phyloP scores from a whole-genome alignment of 2,329 filamentous ascomycete genomes.

The Pestalotiopsis sp. region DNA sequence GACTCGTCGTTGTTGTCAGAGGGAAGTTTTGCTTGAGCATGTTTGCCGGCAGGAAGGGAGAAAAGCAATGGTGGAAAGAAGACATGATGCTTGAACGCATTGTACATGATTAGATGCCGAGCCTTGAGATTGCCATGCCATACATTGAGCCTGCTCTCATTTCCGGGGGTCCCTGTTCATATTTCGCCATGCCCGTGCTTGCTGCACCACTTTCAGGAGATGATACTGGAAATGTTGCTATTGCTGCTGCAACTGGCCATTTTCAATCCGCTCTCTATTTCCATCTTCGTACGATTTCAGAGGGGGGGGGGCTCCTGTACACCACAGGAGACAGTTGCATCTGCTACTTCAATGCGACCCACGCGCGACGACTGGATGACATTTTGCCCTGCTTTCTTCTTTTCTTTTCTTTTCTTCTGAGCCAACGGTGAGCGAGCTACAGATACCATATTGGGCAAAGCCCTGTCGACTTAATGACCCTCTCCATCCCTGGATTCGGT shows the following conservation, averaged over 20 bases:
- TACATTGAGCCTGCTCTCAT: not conserved
- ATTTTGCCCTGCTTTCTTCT: not conserved
- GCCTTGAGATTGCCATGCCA: not conserved
- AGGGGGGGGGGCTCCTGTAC: not conserved
- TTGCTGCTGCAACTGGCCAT: not conserved
- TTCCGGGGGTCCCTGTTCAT: not conserved
- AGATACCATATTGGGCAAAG: not conserved
- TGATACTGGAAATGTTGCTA: not conserved
- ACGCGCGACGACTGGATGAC: not conserved
- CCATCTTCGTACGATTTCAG: not conserved
- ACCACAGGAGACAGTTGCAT: not conserved
- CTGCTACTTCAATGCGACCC: not conserved
- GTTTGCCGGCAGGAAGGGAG: not conserved
- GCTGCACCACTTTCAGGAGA: constrained; percentile 3
- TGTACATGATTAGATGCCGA: not conserved
- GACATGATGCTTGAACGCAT: not conserved
- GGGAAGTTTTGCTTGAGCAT: not conserved
- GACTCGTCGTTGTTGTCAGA: not conserved
- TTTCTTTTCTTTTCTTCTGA: not conserved
- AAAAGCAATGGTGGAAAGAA: not conserved
- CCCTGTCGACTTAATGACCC: not conserved
- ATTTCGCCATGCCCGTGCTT: not conserved
- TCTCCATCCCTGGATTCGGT: not conserved
- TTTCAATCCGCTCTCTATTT: not conserved
- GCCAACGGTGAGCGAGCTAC: not conserved